Evolutionary conservation across 768 basidiomycete genomes (phyloP), one percentile per base, ranked within the genome.

Genomic region (Kwoniella europaea): DNA sequence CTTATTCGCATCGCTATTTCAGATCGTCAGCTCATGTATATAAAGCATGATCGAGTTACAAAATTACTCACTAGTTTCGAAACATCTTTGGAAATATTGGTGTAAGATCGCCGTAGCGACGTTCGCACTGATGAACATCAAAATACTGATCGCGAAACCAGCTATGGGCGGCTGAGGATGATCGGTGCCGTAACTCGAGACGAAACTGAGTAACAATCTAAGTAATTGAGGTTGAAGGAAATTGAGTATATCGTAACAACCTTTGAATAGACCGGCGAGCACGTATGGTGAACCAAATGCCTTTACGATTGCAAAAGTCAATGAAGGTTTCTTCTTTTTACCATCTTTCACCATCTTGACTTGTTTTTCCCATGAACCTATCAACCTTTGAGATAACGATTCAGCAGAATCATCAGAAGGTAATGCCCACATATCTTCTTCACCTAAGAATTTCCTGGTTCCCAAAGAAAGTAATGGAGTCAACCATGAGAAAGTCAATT

Each of bases 171-270:
- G 84, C 83, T 88, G 62, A 80, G 84, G 82, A 42, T 75, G 54
- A 65, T 69, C 69, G 72, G 79, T 67, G 69, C 83, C 42, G 82
- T 96, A 97, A 2, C 85, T 83, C 0, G 92, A 89, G 56, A 98
- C 94, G 79, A 92, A 98, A 10, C 88, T 84, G 62, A 98, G 86
- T 4, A 98, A 85, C 76, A 88, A 86, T 7, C 92, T 88, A 24
- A 98, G 88, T 1, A 97, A 86, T 79, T 94, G 91, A 0, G 96
- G 96, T 79, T 98, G 95, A 7, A 89, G 82, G 84, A 97, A 98
- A 0, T 89, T 88, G 20, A 98, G 85, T 29, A 85, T 84, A 79
- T 98, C 96, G 80, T 94, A 92, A 1, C 87, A 42, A n/a, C 91
- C 69, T 83, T 96, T 97, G 59, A 95, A 85, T 22, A 85, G 10